Evolutionary conservation across 192 early-diverging fungal genomes (phyloP).

Genomic region (Bifiguratus adelaidae): DNA sequence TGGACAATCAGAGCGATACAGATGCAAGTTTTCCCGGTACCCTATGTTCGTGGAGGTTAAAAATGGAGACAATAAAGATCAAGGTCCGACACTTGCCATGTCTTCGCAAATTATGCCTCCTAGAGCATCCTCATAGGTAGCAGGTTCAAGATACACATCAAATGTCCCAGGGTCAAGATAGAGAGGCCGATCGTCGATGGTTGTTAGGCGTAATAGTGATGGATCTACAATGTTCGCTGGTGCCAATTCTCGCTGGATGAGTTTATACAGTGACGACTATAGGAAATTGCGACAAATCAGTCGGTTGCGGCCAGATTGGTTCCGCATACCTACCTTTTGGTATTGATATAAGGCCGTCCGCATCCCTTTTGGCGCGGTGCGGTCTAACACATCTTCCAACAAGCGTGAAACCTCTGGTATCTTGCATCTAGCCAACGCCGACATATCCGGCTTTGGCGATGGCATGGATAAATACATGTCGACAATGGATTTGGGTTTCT

Average conservation of each 20-base stretch:
- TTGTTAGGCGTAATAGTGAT: conserved; percentile 16
- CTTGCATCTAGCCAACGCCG: neutral
- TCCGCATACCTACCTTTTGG: conserved; percentile 25
- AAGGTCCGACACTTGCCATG: conserved; percentile 35
- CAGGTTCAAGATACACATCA: conserved; percentile 12
- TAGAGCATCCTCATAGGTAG: conserved; percentile 17
- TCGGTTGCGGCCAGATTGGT: too few species aligned
- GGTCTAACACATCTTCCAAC: neutral
- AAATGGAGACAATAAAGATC: neutral
- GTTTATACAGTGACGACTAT: conserved; percentile 56
- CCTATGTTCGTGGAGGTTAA: conserved; percentile 15
- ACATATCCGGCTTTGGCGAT: conserved; percentile 11
- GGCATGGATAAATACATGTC: conserved; percentile 27
- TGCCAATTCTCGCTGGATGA: conserved; percentile 53
- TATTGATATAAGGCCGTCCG: conserved; percentile 40
- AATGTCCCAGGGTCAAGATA: conserved; percentile 14
- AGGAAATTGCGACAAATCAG: too few species aligned
- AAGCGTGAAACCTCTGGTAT: neutral
- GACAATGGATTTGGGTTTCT: conserved; percentile 5
- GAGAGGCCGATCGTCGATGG: conserved; percentile 17
- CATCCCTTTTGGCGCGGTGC: conserved; percentile 20
- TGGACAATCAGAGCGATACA: conserved; percentile 53
- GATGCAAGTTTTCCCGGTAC: conserved; percentile 74
- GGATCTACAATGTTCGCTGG: conserved; percentile 44
- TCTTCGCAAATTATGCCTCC: conserved; percentile 81